Percentiles rank a stretch among this genome's conserved stretches.
phyloP scores from a whole-genome alignment of 2,329 filamentous ascomycete genomes.

The Arthrobotrys iridis region DNA sequence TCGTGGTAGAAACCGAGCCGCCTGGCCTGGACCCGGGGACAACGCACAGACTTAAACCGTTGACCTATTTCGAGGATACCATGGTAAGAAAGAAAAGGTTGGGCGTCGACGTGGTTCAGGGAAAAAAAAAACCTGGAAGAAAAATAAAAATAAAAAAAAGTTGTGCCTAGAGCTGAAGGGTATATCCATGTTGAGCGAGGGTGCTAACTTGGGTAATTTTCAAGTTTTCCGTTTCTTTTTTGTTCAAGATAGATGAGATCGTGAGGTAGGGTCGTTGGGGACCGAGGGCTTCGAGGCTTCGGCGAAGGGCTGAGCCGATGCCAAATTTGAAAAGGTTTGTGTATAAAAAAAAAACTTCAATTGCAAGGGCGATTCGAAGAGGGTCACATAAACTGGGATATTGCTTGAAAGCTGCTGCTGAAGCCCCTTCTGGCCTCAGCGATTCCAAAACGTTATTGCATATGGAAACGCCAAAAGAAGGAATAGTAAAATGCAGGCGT shows the following conservation, averaged over 20 bases:
- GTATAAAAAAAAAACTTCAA: neutral
- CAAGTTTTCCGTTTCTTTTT: neutral
- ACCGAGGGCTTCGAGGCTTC: neutral
- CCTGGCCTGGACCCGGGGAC: conserved; percentile 6
- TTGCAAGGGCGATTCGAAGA: neutral
- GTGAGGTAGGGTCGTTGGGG: conserved; percentile 1
- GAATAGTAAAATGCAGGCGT: neutral
- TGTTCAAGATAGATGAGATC: neutral
- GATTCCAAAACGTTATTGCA: neutral
- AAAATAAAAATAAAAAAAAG: conserved; percentile 5
- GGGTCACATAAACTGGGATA: conserved; percentile 25
- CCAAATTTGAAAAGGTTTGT: neutral
- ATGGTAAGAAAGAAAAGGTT: neutral
- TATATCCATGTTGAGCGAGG: conserved; percentile 23
- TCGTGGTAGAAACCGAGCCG: conserved; percentile 20
- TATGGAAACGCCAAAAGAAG: neutral
- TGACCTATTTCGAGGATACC: neutral
- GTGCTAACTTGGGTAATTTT: conserved; percentile 13
- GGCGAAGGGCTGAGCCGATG: neutral
- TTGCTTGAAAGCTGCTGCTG: conserved; percentile 33
- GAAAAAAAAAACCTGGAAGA: neutral
- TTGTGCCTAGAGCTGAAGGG: conserved; percentile 10
- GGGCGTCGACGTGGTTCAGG: conserved; percentile 12
- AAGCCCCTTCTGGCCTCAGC: conserved; percentile 9
- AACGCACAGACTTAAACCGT: conserved; percentile 13